Percentiles rank a stretch among this genome's conserved stretches.
These are phyloP conservation scores for Bruguiera sexangula DNA, from an alignment of 345 rosid species.

Conservation along the genomic window DNA sequence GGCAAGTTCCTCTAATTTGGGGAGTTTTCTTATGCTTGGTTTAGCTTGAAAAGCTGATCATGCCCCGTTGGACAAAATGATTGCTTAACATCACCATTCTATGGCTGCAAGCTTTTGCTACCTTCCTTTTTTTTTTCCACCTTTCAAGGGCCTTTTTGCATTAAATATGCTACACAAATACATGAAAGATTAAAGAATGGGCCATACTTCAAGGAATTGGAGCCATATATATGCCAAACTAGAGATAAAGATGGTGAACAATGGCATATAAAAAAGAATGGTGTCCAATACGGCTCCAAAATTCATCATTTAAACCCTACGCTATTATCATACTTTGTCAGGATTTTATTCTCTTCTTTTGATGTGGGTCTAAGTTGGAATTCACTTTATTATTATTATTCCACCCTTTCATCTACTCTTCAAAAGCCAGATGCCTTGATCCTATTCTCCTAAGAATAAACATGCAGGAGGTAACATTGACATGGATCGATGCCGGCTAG, in stretches of 20 bases:
- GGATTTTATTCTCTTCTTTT: constrained; percentile 59
- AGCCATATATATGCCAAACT: not conserved
- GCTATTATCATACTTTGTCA: constrained; percentile 32
- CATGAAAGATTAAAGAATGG: constrained; percentile 11
- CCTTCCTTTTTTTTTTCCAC: constrained; percentile 17
- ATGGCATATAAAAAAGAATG: constrained; percentile 1
- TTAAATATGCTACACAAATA: constrained; percentile 15
- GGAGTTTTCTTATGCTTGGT: constrained; percentile 10
- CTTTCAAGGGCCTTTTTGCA: constrained; percentile 27
- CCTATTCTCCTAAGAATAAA: constrained; percentile 16
- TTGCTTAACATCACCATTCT: constrained; percentile 32
- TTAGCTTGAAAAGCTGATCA: constrained; percentile 30
- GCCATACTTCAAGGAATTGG: constrained; percentile 5
- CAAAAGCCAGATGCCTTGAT: constrained; percentile 29
- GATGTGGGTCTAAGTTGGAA: constrained; percentile 35
- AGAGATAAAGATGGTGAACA: not conserved
- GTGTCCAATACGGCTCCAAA: constrained; percentile 12
- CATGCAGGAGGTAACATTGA: not conserved
- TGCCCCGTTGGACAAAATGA: constrained; percentile 46
- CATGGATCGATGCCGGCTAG: not conserved
- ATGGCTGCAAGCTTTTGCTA: constrained; percentile 29
- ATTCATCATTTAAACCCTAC: constrained; percentile 17
- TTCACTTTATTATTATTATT: constrained; percentile 33
- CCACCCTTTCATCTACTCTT: constrained; percentile 17
- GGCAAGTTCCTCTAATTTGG: constrained; percentile 1